Base-by-base conservation (phyloP, 106 monocot species). In the Dendrobium huoshanense region DNA sequence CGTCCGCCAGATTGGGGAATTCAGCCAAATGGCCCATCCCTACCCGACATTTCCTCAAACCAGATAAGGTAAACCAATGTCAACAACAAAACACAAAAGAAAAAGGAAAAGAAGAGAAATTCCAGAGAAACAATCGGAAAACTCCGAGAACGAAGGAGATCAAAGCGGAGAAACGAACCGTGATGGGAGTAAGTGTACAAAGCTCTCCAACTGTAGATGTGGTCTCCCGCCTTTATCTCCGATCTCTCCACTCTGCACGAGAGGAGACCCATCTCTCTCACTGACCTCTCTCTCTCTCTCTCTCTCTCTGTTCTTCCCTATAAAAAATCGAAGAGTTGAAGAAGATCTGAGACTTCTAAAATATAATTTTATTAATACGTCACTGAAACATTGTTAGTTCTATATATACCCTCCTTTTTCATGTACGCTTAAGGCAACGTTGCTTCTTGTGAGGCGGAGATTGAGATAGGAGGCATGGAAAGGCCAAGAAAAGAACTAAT, bases 191-290 rank as follows among this genome's bases (percentile, higher is more conserved):
- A 98, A 37, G 98, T 83, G 87, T 89, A 98, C 75, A 85, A 83
- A n/a, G 95, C 95, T 48, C 95, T 87, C 94, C 95, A 98, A 29
- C 88, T 89, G 84, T 98, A 98, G 87, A 98, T 88, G 90, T 98
- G 98, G n/a, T 98, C 92, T 82, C 98, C 98, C 9, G 94, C 81
- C 73, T 82, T 92, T 73, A 98, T 92, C 81, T 86, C 91, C 43
- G 86, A 81, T 78, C 85, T 88, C 84, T 95, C 92, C 84, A 92
- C 89, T 41, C 83, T 43, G 83, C 92, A 81, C 24, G 94, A 95
- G 73, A 98, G 87, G 58, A 98, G 82, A 72, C 98, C 98, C 98
- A 98, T 98, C 81, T 79, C 81, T 70, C 59, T 75, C 85, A 58
- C 82, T 27, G 27, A 27, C 27, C 27, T 27, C 27, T 27, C 27